Evolutionary conservation across 352 stramenopile genomes (phyloP), one percentile per base, ranked within the genome.

Genomic region (Globisporangium apiculatum): DNA sequence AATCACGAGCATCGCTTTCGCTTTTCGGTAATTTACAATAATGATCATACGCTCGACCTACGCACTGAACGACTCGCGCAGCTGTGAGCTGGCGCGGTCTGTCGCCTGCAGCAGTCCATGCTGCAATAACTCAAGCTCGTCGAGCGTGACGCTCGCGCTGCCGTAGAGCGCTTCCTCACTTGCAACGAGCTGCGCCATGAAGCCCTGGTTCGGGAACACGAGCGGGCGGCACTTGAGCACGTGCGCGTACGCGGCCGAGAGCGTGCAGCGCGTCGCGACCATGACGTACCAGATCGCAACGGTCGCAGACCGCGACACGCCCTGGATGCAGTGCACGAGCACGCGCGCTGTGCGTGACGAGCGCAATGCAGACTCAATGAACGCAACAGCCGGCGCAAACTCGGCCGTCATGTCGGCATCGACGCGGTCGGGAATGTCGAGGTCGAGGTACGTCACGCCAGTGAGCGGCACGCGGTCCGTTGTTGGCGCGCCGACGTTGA

Each of bases 271-370:
- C 54, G 75, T 88, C 48, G 76, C 66, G 36, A 79, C 70, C 80
- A 93, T 91, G 36, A 93, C 61, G 67, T 89, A 93, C 75, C 73
- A 86, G 49, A 93, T 87, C 46, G 80, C 83, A 45, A 91, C 77
- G 7, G 83, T 87, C 35, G 79, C 83, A 37, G 83, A 91, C 35
- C 80, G 77, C 14, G 83, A 93, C 9, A 93, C 72, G 15, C 83
- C 83, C 61, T 89, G 81, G n/a, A 90, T 75, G 50, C 83, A 93
- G 62, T 93, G 79, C 17, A 93, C 73, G n/a, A 93, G 74, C 54
- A 93, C 83, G 17, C 79, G 79, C 4, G 48, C 62, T 4, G 58
- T 61, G 5, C n/a, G 35, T 10, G 45, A 12, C 36, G 69, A 59
- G 14, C 57, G 31, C 14, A 56, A 45, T 15, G 71, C 75, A 8